These are phyloP conservation scores for Aurantiochytrium sp. DNA, from an alignment of 108 stramenopile species.

Conservation along the genomic window DNA sequence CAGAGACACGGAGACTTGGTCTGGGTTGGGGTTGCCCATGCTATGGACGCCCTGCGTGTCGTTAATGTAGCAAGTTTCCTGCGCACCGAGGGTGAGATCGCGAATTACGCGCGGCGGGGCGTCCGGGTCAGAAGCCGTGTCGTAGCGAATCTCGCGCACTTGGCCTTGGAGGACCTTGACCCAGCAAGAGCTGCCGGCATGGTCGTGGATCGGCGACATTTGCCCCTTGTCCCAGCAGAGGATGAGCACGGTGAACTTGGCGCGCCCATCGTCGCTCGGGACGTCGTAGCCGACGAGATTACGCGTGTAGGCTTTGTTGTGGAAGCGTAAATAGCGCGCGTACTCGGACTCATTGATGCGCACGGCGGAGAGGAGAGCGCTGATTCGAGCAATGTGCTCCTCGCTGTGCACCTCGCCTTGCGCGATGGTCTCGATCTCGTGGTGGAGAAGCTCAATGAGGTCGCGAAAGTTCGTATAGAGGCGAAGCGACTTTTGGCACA, in stretches of 20 bases:
- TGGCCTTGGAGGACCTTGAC: constrained; percentile 1
- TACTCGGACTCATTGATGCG: not conserved
- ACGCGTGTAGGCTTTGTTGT: not conserved
- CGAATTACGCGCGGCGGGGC: not conserved
- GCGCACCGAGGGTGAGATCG: not conserved
- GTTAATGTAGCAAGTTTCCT: not conserved
- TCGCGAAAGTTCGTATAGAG: constrained; percentile 10
- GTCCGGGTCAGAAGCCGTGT: not conserved
- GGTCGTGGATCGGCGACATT: not conserved
- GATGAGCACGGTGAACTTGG: constrained; percentile 1
- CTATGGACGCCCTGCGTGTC: constrained; percentile 3
- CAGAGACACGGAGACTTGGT: not conserved
- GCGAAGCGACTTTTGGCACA: not conserved
- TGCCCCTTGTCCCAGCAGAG: constrained; percentile 17
- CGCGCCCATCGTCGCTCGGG: not conserved
- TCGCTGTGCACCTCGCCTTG: not conserved
- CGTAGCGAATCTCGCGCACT: constrained; percentile 1
- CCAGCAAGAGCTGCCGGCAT: constrained; percentile 4
- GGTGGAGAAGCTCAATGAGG: constrained; percentile 1
- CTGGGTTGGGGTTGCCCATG: not conserved
- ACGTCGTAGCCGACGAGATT: constrained; percentile 17
- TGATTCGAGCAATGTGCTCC: not conserved
- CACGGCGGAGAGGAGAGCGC: not conserved
- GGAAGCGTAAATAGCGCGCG: not conserved
- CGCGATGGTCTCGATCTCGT: not conserved